phyloP scores from a whole-genome alignment of 1,139 yeast species.

The Diutina ranongensis region DNA sequence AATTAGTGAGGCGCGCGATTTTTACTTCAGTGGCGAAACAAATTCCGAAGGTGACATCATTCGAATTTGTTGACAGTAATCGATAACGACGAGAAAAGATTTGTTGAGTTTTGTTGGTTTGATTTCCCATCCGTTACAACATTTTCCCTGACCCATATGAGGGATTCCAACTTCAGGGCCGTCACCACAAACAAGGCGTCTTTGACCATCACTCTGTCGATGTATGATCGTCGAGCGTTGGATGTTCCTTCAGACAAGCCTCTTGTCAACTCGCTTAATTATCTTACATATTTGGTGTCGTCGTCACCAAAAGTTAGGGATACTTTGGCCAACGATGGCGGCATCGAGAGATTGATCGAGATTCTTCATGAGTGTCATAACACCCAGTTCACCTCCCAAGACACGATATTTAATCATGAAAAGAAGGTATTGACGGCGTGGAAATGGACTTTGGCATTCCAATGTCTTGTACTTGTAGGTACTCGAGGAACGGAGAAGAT shows the following conservation, averaged over 20 bases:
- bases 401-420: constrained; percentile 32
- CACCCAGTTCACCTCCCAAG: constrained; percentile 20
- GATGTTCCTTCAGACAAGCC: constrained; percentile 89
- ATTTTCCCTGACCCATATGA: constrained; percentile 33
- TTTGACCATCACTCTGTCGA: constrained; percentile 74
- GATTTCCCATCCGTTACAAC: not conserved
- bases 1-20: not conserved
- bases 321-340: constrained; percentile 82
- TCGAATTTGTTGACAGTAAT: no score
- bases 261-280: constrained; percentile 81
- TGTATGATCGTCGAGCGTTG: constrained; percentile 85
- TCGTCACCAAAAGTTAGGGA: constrained; percentile 86
- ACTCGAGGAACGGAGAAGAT: constrained; percentile 86
- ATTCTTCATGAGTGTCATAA: constrained; percentile 72
- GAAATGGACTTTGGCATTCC: constrained; percentile 96
- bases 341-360: constrained; percentile 76
- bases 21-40: not conserved
- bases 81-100: no score
- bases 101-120: not conserved
- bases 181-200: constrained; percentile 78
- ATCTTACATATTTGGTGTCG: constrained; percentile 76
- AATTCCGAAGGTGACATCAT: no score
- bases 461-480: constrained; percentile 81
- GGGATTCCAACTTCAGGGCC: constrained; percentile 82
- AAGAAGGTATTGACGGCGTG: constrained; percentile 61